Evolutionary conservation across 2,329 filamentous ascomycete species (phyloP).

Genomic region (Penicillium sp.): DNA sequence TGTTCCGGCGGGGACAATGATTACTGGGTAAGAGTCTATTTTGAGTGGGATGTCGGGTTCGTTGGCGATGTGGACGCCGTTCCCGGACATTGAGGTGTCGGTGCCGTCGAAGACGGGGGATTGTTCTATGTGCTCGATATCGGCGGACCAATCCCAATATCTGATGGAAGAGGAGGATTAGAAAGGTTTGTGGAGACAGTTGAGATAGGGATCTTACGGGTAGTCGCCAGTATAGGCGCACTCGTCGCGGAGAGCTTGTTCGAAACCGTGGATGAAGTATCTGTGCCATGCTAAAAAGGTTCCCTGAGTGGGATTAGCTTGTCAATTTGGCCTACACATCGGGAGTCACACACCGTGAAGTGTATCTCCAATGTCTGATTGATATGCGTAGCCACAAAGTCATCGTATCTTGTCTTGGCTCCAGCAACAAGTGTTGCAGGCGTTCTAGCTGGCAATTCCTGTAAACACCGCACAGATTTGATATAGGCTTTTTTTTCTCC

Average conservation of each 20-base stretch:
- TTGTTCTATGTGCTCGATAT: constrained; percentile 35
- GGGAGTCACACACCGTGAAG: constrained; percentile 21
- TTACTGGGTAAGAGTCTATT: constrained; percentile 29
- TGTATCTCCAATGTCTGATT: constrained; percentile 49
- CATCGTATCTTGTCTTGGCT: constrained; percentile 50
- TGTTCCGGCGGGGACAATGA: constrained; percentile 41
- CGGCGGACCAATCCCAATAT: constrained; percentile 51
- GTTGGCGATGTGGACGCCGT: constrained; percentile 39
- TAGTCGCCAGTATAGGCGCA: constrained; percentile 41
- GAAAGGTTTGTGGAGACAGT: not conserved
- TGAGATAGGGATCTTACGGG: constrained; percentile 18
- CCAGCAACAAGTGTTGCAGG: constrained; percentile 40
- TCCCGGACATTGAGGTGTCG: constrained; percentile 45
- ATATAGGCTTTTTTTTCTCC: constrained; percentile 44
- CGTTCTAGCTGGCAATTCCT: constrained; percentile 37
- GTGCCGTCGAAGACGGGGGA: constrained; percentile 54
- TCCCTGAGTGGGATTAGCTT: constrained; percentile 21
- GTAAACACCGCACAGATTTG: constrained; percentile 47
- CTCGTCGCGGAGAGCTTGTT: constrained; percentile 32
- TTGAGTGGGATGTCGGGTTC: constrained; percentile 21
- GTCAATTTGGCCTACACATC: not conserved
- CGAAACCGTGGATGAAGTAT: constrained; percentile 32
- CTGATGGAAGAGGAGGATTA: constrained; percentile 1
- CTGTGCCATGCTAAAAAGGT: constrained; percentile 38
- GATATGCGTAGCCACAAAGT: constrained; percentile 52